phyloP scores from a whole-genome alignment of 2,329 filamentous ascomycete genomes.

The Aspergillus cejpii region DNA sequence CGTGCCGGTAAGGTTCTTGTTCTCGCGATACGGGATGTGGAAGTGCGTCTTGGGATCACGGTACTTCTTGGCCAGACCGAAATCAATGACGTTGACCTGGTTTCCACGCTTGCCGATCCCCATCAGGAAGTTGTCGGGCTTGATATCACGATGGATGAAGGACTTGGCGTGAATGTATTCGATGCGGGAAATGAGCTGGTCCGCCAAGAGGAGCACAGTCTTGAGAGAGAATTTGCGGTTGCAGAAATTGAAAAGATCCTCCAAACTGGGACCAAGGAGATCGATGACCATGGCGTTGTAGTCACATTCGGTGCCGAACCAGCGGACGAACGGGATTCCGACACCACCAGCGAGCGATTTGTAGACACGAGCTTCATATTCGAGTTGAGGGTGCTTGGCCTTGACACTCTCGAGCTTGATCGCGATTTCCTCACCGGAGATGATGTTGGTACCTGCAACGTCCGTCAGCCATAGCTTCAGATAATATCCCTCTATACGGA shows the following conservation, averaged over 20 bases:
- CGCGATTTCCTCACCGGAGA: constrained; percentile 97
- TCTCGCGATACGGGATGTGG: constrained; percentile 99
- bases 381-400: constrained; percentile 97
- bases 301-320: constrained; percentile 99
- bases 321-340: constrained; percentile 96
- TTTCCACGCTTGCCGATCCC: constrained; percentile 98
- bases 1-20: constrained; percentile 99
- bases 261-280: constrained; percentile 86
- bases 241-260: constrained; percentile 99
- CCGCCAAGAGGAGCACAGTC: constrained; percentile 91
- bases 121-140: constrained; percentile 99
- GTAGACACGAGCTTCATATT: constrained; percentile 93
- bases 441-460: constrained; percentile 87
- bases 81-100: constrained; percentile 99
- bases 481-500: not conserved
- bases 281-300: constrained; percentile 99
- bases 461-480: constrained; percentile 9
- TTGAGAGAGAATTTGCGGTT: constrained; percentile 99
- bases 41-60: constrained; percentile 99
- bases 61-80: constrained; percentile 99
- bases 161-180: constrained; percentile 99
- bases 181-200: constrained; percentile 97
- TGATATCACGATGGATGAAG: constrained; percentile 99
- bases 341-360: constrained; percentile 87
- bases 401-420: constrained; percentile 99